Conservation (phyloP, 2,329 filamentous ascomycete genomes). For the Fusarium sp. region DNA sequence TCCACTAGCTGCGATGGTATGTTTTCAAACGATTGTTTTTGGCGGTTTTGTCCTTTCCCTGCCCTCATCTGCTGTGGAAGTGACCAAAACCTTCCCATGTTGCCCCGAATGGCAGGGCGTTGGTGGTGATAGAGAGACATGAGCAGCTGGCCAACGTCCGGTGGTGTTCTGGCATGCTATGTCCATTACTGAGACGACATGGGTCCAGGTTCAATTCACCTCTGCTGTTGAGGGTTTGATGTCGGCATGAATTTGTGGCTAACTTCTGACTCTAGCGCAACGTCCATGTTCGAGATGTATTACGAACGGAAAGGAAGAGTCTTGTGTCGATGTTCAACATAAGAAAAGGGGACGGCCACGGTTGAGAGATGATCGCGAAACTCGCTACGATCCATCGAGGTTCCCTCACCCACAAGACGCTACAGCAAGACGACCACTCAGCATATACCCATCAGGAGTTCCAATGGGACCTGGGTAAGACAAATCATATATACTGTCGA, state of each 20-base stretch:
- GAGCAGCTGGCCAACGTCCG: neutral
- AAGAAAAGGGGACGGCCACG: constrained; percentile 85
- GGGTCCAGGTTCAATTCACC: neutral
- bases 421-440: constrained; percentile 61
- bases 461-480: constrained; percentile 59
- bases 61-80: neutral
- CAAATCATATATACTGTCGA: constrained; percentile 57
- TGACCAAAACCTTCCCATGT: neutral
- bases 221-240: neutral
- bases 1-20: constrained; percentile 70
- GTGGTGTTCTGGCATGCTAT: neutral
- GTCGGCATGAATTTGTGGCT: constrained; percentile 41
- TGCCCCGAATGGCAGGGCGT: neutral
- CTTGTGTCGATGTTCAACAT: constrained; percentile 85
- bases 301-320: constrained; percentile 82
- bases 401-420: constrained; percentile 60
- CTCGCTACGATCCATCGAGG: constrained; percentile 65
- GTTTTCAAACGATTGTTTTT: constrained; percentile 51
- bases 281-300: constrained; percentile 82
- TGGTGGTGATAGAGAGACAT: neutral
- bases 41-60: neutral
- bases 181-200: neutral
- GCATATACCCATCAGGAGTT: constrained; percentile 61
- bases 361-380: constrained; percentile 76
- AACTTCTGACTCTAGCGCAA: constrained; percentile 66